Conservation (phyloP, 192 early-diverging fungal species). For the Glomus cerebriforme region DNA sequence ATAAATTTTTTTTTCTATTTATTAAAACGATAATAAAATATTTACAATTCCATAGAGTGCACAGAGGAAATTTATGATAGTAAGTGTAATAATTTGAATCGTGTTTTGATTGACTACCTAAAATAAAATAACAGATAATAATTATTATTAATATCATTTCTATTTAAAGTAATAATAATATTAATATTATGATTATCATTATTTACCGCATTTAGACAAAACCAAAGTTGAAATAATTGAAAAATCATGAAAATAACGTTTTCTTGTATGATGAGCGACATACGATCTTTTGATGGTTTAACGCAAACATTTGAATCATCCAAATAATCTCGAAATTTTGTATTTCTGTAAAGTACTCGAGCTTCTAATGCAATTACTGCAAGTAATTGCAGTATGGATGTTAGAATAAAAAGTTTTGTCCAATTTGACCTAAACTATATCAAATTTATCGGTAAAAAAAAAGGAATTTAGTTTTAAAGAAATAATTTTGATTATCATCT, state of each 20-base stretch:
- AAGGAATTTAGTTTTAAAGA: neutral
- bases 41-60: neutral
- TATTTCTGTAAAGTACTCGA: neutral
- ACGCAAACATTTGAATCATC: neutral
- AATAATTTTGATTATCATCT: neutral
- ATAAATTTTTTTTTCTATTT: no score
- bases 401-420: conserved; percentile 17
- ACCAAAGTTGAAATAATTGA: conserved; percentile 20
- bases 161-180: neutral
- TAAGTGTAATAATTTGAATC: neutral
- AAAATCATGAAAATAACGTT: conserved; percentile 17
- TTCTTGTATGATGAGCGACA: conserved; percentile 6
- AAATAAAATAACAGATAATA: neutral
- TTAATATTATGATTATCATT: neutral
- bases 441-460: neutral
- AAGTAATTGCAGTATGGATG: conserved; percentile 15
- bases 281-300: neutral
- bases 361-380: neutral
- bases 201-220: conserved; percentile 20
- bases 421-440: conserved; percentile 1
- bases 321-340: neutral
- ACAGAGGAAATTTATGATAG: conserved; percentile 1
- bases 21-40: neutral
- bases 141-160: neutral
- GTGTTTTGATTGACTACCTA: conserved; percentile 20